Evolutionary conservation across 257 asterid genomes (phyloP).

Genomic region (Solanum habrochaites): DNA sequence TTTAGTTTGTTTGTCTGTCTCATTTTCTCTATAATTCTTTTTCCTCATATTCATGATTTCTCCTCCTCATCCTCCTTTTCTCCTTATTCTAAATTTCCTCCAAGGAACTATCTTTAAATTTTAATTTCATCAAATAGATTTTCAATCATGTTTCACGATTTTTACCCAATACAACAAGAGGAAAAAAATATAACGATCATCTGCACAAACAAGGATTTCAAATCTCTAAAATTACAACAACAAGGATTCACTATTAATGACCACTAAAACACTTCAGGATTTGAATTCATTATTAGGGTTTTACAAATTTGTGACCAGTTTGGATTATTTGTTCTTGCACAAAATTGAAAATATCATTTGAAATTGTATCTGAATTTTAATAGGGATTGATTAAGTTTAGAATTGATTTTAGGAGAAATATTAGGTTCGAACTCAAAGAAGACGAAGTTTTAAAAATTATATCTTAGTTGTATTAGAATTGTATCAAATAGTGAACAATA

Average conservation of each 20-base stretch:
- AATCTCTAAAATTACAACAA: not conserved
- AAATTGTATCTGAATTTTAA: not conserved
- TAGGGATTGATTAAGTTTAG: not conserved
- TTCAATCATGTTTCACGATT: not conserved
- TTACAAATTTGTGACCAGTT: not conserved
- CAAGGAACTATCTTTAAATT: not conserved
- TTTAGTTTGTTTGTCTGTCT: not conserved
- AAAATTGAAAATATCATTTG: not conserved
- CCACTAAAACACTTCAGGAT: not conserved
- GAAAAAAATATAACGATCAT: not conserved
- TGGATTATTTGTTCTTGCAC: not conserved
- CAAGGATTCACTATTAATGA: not conserved
- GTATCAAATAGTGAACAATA: not conserved
- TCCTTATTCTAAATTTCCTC: not conserved
- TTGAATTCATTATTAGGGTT: not conserved
- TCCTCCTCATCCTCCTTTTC: not conserved
- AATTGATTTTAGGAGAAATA: not conserved
- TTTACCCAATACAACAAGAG: not conserved
- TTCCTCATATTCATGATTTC: not conserved
- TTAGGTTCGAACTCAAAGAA: not conserved
- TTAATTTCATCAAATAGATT: not conserved
- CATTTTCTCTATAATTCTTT: not conserved
- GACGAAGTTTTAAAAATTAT: not conserved
- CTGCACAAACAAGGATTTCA: not conserved
- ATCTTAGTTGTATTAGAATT: not conserved